Percentiles rank a stretch among this genome's conserved stretches.
These are phyloP conservation scores for Fereydounia khargensis DNA, from an alignment of 1,284 basidiomycete genomes.

Conservation along the genomic window DNA sequence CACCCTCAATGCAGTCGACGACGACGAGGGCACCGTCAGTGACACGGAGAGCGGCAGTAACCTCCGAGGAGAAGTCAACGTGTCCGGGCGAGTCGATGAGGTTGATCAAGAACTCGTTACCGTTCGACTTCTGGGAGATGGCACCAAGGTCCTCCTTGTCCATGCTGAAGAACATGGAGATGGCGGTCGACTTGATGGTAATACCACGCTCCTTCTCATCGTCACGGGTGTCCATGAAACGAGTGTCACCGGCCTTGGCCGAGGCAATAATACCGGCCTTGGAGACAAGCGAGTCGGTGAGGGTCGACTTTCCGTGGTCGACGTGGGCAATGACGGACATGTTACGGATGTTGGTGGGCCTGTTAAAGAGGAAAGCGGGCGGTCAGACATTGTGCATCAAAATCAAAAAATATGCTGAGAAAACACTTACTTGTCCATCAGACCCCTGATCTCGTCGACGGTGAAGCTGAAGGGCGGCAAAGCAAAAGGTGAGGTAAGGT, in stretches of 20 bases:
- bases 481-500: neutral
- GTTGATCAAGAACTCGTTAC: constrained; percentile 99
- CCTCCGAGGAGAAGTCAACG: constrained; percentile 99
- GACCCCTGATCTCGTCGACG: constrained; percentile 72
- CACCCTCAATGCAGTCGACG: constrained; percentile 99
- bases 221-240: constrained; percentile 94
- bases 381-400: neutral
- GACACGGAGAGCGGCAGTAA: constrained; percentile 98
- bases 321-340: constrained; percentile 74
- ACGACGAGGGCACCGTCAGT: constrained; percentile 90
- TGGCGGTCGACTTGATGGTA: constrained; percentile 99
- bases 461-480: constrained; percentile 57
- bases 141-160: constrained; percentile 70
- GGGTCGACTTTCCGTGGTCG: constrained; percentile 99
- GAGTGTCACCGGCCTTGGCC: constrained; percentile 89
- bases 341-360: constrained; percentile 83
- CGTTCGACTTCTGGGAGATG: constrained; percentile 91
- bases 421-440: constrained; percentile 68
- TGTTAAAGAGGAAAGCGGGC: constrained; percentile 17
- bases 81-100: constrained; percentile 99
- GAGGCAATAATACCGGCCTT: constrained; percentile 99
- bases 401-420: neutral
- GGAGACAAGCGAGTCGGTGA: constrained; percentile 97
- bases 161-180: constrained; percentile 99
- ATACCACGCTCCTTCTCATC: constrained; percentile 99